Base-by-base conservation (phyloP, 176 grass and related monocot species). In the Oryza glaberrima region DNA sequence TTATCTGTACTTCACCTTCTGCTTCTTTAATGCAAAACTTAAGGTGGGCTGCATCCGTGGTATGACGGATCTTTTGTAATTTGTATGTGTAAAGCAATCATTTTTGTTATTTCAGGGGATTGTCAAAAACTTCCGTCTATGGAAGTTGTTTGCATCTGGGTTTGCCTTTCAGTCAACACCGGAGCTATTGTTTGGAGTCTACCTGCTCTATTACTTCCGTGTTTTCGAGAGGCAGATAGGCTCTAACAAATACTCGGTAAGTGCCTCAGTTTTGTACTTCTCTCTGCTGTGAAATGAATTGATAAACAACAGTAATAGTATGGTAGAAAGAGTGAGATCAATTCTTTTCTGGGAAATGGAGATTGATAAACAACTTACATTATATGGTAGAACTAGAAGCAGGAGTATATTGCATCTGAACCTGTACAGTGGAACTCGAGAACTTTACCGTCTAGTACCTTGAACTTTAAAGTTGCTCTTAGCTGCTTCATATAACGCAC, bases 181-280 rank as follows among this genome's bases (percentile, higher is more conserved):
- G 5, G 94, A 99, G 86, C 80, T 99, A 78, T 84, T 99, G 28
- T 94, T 96, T 88, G 94, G 97, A 73, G 38, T 94, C 14, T 94
- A 87, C 86, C 90, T 99, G 81, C 84, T 96, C 68, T 99, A 99
- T 90, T 99, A 99, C 69, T 99, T 99, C 80, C 92, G 97, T 81
- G 92, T 99, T 17, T 99, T 96, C 84, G 97, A 99, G 86, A 96
- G 97, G 61, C 94, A 99, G 85, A 99, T 99, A 69, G 94, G 97
- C 43, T 99, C 94, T 52, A 99, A 99, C 58, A 99, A 99, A 92
- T 94, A 96, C 83, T 91, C 94, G 7, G 97, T 99, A 84, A 1
- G 77, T 75, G 67, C 76, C 75, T 68, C 51, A 41, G 15, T 73
- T 26, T 67, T 72, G 23, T 17, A 30, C 4, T 58, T 84, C 19